These are phyloP conservation scores for Theileria orientalis DNA, from an alignment of 169 alveolate genomes.

Conservation along the genomic window DNA sequence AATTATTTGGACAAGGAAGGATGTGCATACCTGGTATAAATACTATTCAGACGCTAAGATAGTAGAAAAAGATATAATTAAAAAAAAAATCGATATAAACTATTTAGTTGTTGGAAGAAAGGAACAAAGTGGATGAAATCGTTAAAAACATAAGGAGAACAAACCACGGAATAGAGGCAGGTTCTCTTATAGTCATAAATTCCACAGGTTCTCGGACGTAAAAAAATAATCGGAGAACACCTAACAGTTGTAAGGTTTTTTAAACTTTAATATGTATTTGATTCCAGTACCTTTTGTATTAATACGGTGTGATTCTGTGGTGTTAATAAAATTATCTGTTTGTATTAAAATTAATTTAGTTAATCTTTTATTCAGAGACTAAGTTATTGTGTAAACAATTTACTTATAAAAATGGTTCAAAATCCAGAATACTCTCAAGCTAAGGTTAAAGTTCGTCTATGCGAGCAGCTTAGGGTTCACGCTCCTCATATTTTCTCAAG, in stretches of 20 bases:
- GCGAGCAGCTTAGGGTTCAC: constrained; percentile 68
- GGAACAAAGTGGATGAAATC: constrained; percentile 34
- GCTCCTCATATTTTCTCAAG: constrained; percentile 74
- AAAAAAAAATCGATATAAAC: neutral
- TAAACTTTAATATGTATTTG: neutral
- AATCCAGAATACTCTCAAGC: constrained; percentile 11
- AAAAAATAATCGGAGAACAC: constrained; percentile 29
- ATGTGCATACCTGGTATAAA: constrained; percentile 54
- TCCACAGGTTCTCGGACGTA: neutral
- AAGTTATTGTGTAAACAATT: too few relatives aligned
- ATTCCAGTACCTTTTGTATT: neutral
- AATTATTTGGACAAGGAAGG: constrained; percentile 35
- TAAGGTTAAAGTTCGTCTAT: constrained; percentile 51
- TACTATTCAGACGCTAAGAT: neutral
- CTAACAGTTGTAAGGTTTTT: constrained; percentile 25
- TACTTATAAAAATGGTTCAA: neutral
- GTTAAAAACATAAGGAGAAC: neutral
- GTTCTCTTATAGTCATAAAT: too few relatives aligned
- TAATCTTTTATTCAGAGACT: too few relatives aligned
- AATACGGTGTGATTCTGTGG: neutral
- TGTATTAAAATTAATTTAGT: too few relatives aligned
- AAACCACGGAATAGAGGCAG: too few relatives aligned
- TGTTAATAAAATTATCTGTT: too few relatives aligned
- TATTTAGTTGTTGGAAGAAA: constrained; percentile 39
- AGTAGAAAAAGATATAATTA: neutral